Base-by-base conservation (phyloP, 169 alveolate genomes). In the Eimeria maxima region DNA sequence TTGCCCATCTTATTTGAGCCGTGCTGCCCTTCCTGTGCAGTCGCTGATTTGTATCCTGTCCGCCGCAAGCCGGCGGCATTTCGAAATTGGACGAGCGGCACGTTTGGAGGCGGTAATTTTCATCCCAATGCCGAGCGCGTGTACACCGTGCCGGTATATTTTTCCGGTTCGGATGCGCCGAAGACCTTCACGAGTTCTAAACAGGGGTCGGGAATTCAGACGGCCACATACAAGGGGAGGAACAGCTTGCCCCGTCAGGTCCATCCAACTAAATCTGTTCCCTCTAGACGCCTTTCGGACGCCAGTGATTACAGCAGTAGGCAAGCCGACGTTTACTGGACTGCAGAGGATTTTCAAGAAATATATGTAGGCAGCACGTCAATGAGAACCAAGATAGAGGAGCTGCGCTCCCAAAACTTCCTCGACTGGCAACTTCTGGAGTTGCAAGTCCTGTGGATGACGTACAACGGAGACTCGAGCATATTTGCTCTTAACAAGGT, bases 401-500 rank as follows among this genome's bases (percentile, higher is more conserved):
- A 60, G 2, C 84, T 92, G 44, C 78, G 90, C 33, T 63, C 74
- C 11, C 33, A 42, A 42, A 78, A 65, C 78, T 92, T 92, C 44
- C 92, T 92, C 0, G 95, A 92, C 84, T 92, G 74, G 84, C 95
- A 92, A 33, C 83, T 92, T 0, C 42, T 27, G 22, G 63, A 45
- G 22, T 78, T 92, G 38, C 71, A 92, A 24, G 74, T 80, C 27
- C 22, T 63, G 83, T 92, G 95, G 95, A 33, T 92, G 92, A 42
- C 76, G 42, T 78, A 73, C 92, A 92, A 92, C 84, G 95, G 95
- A 42, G 95, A 92, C 45, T 76, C 95, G 71, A 67, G 92, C 83
- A 73, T 92, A 83, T 92, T 74, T 60, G 65, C 71, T 1, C 95
- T 92, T 50, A 92, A 92, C 67, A 92, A 92, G 71, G 95, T 92